Conservation (phyloP, 768 basidiomycete genomes). For the Lactarius hatsudake region DNA sequence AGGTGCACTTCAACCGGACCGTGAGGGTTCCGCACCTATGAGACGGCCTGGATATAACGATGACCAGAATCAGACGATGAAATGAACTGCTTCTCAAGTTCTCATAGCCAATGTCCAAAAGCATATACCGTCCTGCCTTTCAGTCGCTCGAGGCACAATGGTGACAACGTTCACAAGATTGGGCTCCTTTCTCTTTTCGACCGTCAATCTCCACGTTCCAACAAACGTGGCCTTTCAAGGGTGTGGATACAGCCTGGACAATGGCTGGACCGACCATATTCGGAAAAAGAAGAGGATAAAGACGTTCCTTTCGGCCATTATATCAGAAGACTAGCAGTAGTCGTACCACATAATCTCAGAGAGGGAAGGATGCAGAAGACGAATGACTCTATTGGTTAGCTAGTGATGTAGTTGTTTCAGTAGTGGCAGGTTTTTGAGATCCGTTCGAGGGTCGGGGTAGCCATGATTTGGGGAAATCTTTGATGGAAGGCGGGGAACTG, state of each 20-base stretch:
- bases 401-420: background rate
- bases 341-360: background rate
- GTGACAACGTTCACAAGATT: background rate
- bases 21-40: background rate
- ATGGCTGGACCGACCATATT: background rate
- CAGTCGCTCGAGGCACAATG: background rate
- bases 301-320: background rate
- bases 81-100: background rate
- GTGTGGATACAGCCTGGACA: background rate
- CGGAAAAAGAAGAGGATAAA: background rate
- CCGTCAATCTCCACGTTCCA: background rate
- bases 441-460: conserved; percentile 30
- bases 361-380: background rate
- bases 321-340: background rate
- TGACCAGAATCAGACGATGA: background rate
- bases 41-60: background rate
- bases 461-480: conserved; percentile 29
- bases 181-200: background rate
- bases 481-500: conserved; percentile 26
- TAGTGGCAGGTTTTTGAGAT: conserved; percentile 1
- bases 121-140: background rate
- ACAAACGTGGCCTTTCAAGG: background rate
- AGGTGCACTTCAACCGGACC: background rate
- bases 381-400: conserved; percentile 7
- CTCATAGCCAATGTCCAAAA: background rate